These are phyloP conservation scores for Tagetes erecta DNA, from an alignment of 129 eudicot genomes.

Conservation along the genomic window DNA sequence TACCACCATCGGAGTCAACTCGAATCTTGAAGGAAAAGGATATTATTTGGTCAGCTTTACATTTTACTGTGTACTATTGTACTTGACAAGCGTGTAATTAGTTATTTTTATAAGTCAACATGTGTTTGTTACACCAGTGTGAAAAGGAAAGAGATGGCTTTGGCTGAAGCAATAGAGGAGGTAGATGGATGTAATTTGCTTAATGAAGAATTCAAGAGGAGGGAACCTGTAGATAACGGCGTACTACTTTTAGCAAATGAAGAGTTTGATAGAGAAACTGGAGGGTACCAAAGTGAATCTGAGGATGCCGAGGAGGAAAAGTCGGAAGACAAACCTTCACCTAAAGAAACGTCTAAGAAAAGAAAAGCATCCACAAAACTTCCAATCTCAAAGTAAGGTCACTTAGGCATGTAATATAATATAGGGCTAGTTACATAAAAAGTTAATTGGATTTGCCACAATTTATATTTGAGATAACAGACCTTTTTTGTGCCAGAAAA, in stretches of 20 bases:
- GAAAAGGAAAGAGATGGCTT: conserved; percentile 46
- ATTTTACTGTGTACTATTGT: conserved; percentile 12
- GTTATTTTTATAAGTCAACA: conserved; percentile 20
- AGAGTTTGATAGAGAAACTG: conserved; percentile 79
- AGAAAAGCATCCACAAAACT: conserved; percentile 62
- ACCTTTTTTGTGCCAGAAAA: background rate
- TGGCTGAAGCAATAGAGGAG: conserved; percentile 39
- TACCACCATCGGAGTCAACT: conserved; percentile 84
- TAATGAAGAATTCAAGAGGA: conserved; percentile 37
- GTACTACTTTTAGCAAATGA: conserved; percentile 73
- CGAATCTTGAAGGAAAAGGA: conserved; percentile 79
- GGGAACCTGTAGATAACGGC: conserved; percentile 48
- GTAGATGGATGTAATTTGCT: conserved; percentile 35
- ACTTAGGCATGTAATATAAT: background rate
- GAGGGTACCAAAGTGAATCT: conserved; percentile 68
- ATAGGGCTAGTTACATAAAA: background rate
- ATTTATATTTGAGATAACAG: background rate
- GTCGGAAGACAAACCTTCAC: conserved; percentile 41
- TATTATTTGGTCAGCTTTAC: conserved; percentile 63
- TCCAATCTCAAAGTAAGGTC: conserved; percentile 55
- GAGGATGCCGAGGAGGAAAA: conserved; percentile 46
- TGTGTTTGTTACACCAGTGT: conserved; percentile 51
- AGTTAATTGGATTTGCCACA: background rate
- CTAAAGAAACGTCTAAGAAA: conserved; percentile 51
- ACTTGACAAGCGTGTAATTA: conserved; percentile 19